Conservation (phyloP, 106 monocot genomes). For the Dendrobium chrysotoxum region DNA sequence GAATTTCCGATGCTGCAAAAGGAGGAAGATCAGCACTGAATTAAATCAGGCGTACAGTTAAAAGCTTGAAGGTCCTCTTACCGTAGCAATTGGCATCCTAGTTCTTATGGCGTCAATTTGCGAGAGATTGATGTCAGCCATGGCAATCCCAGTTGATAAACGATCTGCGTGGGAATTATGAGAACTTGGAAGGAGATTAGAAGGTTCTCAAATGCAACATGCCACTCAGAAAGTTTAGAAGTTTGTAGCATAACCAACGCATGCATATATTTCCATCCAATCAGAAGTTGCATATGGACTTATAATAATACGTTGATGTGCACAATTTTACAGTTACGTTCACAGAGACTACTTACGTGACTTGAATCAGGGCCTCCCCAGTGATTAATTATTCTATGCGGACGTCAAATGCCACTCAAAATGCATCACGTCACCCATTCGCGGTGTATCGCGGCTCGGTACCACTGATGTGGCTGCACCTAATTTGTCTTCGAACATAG, state of each 20-base stretch:
- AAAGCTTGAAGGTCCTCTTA: conserved; percentile 6
- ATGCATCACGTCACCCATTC: too few relatives aligned
- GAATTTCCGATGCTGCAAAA: conserved; percentile 8
- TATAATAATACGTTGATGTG: too few relatives aligned
- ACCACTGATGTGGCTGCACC: too few relatives aligned
- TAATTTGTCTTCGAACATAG: too few relatives aligned
- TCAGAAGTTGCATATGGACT: too few relatives aligned
- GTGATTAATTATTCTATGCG: too few relatives aligned
- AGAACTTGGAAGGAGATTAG: not conserved
- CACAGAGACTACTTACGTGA: too few relatives aligned
- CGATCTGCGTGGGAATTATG: conserved; percentile 41
- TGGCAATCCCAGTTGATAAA: conserved; percentile 61
- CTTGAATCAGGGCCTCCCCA: too few relatives aligned
- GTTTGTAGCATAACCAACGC: not conserved
- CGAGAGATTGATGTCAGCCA: conserved; percentile 73
- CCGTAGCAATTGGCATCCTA: conserved; percentile 72
- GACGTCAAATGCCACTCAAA: too few relatives aligned
- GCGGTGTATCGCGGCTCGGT: too few relatives aligned
- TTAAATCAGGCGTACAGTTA: not conserved
- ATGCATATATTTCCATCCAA: not conserved
- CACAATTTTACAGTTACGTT: too few relatives aligned
- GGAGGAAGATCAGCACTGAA: not conserved
- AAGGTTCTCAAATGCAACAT: not conserved
- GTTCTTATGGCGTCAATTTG: conserved; percentile 61
- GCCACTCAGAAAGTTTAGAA: not conserved